Evolutionary conservation across 139 green algal genomes (phyloP).

Genomic region (Picochlorum sp.): DNA sequence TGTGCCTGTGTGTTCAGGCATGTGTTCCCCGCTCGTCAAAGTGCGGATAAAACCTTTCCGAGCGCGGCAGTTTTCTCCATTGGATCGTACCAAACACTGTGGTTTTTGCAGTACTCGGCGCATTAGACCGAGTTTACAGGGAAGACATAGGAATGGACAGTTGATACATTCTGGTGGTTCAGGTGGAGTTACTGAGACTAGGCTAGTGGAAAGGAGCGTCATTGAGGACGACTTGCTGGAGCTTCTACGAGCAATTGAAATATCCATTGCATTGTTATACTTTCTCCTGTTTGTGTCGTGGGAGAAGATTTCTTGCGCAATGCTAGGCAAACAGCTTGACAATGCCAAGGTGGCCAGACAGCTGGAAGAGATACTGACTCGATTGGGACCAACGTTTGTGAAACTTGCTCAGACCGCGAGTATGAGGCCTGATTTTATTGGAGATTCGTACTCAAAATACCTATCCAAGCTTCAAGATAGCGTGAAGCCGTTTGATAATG

Average conservation of each 20-base stretch:
- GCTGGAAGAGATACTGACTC: constrained; percentile 59
- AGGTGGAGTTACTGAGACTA: too few relatives aligned
- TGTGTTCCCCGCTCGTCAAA: too few relatives aligned
- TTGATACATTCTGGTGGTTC: too few relatives aligned
- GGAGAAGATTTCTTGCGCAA: neutral
- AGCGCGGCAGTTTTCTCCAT: too few relatives aligned
- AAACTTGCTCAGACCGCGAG: constrained; percentile 77
- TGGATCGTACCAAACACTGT: too few relatives aligned
- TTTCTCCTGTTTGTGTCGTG: neutral
- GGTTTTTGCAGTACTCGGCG: too few relatives aligned
- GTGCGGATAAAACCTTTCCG: too few relatives aligned
- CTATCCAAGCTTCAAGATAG: constrained; percentile 69
- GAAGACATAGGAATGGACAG: too few relatives aligned
- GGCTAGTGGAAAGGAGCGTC: too few relatives aligned
- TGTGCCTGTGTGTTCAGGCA: too few relatives aligned
- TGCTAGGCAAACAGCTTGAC: neutral
- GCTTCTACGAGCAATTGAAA: neutral
- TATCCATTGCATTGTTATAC: neutral
- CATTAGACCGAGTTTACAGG: too few relatives aligned
- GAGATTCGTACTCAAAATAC: constrained; percentile 50
- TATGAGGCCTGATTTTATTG: constrained; percentile 55
- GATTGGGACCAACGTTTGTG: constrained; percentile 75
- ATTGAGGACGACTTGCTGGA: neutral
- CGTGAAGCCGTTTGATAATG: constrained; percentile 38
- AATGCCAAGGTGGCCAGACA: neutral